Evolutionary conservation across 148 eudicot species (phyloP).

Genomic region (Chenopodium berlandieri): DNA sequence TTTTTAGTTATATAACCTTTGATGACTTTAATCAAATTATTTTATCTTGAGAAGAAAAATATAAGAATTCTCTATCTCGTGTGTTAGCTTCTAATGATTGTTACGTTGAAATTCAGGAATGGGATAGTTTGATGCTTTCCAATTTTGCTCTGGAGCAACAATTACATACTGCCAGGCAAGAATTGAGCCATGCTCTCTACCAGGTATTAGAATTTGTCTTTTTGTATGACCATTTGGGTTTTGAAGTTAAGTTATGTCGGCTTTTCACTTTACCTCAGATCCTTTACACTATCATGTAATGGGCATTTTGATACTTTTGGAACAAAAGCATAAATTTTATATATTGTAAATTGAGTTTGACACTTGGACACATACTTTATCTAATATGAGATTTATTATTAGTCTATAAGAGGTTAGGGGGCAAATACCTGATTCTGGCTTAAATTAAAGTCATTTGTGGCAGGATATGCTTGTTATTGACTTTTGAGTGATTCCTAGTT

Average conservation of each 20-base stretch:
- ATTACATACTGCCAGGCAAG: slow-evolving; percentile 91
- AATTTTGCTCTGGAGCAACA: slow-evolving; percentile 95
- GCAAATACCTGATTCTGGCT: not conserved
- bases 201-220: slow-evolving; percentile 51
- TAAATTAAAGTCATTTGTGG: not conserved
- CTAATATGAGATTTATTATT: no score
- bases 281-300: not conserved
- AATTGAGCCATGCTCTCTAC: slow-evolving; percentile 93
- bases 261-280: not conserved
- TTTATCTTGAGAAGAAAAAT: not conserved
- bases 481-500: not conserved
- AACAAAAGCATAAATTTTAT: not conserved
- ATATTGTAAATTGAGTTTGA: not conserved
- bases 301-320: not conserved
- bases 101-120: slow-evolving; percentile 53
- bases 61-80: not conserved
- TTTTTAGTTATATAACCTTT: not conserved
- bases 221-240: not conserved
- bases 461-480: not conserved
- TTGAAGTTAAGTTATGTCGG: not conserved
- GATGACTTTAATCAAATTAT: not conserved
- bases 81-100: slow-evolving; percentile 17
- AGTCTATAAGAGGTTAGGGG: no score
- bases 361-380: not conserved
- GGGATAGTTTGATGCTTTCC: slow-evolving; percentile 95